phyloP scores from a whole-genome alignment of 495 filamentous ascomycete species.

The Letharia columbiana region DNA sequence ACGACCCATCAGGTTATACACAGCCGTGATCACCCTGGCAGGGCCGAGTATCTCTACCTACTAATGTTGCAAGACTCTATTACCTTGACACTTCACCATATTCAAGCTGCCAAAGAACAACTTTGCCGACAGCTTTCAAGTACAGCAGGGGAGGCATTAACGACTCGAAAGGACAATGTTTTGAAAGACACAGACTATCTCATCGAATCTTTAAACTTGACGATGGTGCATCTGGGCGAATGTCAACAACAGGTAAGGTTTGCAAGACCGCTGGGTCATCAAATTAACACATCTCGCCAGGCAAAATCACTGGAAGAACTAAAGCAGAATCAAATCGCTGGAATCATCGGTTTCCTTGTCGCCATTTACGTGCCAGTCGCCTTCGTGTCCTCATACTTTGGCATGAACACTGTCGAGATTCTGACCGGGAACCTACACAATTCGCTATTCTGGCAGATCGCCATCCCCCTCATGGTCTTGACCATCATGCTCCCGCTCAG shows the following conservation, averaged over 20 bases:
- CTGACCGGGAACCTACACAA: background rate
- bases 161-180: background rate
- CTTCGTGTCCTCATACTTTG: background rate
- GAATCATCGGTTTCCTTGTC: background rate
- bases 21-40: slow-evolving; percentile 3
- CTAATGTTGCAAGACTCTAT: background rate
- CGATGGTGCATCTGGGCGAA: background rate
- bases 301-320: background rate
- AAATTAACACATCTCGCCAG: background rate
- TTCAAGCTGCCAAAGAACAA: background rate
- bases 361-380: background rate
- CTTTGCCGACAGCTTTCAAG: background rate
- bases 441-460: background rate
- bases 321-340: background rate
- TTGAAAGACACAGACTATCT: slow-evolving; percentile 3
- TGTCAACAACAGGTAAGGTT: background rate
- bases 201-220: background rate
- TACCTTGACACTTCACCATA: background rate
- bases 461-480: background rate
- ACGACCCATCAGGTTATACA: background rate
- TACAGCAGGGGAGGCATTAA: background rate
- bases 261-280: background rate
- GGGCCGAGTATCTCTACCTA: background rate
- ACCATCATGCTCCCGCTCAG: slow-evolving; percentile 1
- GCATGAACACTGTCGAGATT: background rate